Base-by-base conservation (phyloP, 2,329 filamentous ascomycete species). In the Talaromyces marneffei region DNA sequence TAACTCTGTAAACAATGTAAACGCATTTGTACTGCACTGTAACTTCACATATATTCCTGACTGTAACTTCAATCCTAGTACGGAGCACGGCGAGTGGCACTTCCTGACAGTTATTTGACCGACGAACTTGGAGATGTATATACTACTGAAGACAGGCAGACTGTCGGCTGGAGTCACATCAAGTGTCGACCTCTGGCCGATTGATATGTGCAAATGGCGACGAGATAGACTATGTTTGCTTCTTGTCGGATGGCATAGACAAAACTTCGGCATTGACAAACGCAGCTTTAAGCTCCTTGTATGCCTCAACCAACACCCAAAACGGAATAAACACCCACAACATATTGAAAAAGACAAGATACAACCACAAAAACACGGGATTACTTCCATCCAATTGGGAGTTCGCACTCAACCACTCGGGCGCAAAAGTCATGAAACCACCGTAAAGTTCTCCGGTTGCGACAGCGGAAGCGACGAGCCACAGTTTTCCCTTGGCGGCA, bases 401-500 rank as follows among this genome's bases (percentile, higher is more conserved):
- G 52, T 77, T 83, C 0, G 83, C 85, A 2, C 78, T 83, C 65
- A 88, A 70, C 85, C 85, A 87, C 70, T 88, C 85, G 35, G 85
- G 85, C 42, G 80, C 82, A 71, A 87, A 87, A 0, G 85, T 87
- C 84, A 87, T 87, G 70, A 82, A 87, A 0, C 75, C 78, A 5
- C 85, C 85, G 73, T 87, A 87, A 46, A 88, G 73, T 72, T 88
- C 85, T 10, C 77, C 84, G n/a, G 84, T 86, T 10, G 85, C 85
- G 44, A 87, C 72, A 14, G 83, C 76, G 23, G 78, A 75, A 70
- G 84, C 83, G 73, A 83, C 82, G 66, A 87, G 83, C 81, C 81
- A 83, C 35, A 80, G 70, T 42, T 74, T 75, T 2, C 71, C 68
- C 63, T 74, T 72, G 20, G 69, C 65, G 4, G 65, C 39, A 23